Percentiles rank a stretch among this genome's conserved stretches.
These are phyloP conservation scores for Fonsecaea pedrosoi DNA, from an alignment of 2,329 filamentous ascomycete genomes.

Conservation along the genomic window DNA sequence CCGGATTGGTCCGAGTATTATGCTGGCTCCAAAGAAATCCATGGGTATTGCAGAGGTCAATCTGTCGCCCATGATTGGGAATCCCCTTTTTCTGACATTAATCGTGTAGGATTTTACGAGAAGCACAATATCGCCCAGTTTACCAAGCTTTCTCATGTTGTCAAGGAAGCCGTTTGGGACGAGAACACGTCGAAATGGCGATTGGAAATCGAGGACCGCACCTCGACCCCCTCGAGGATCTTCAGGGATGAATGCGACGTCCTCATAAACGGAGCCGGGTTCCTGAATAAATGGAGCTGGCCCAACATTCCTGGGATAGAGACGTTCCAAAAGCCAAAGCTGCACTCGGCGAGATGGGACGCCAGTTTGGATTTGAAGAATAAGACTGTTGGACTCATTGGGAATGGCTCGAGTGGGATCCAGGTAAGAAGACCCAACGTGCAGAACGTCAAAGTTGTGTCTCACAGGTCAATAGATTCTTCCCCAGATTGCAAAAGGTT, in stretches of 20 bases:
- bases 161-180: constrained; percentile 43
- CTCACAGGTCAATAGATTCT: constrained; percentile 65
- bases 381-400: constrained; percentile 52
- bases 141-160: not conserved
- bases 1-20: constrained; percentile 38
- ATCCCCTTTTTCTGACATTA: too few species aligned
- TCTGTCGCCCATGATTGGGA: not conserved
- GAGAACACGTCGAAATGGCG: constrained; percentile 47
- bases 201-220: constrained; percentile 40
- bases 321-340: constrained; percentile 44
- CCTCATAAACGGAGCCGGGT: constrained; percentile 47
- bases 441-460: constrained; percentile 41
- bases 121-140: constrained; percentile 1
- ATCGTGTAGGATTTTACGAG: not conserved
- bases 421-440: constrained; percentile 39
- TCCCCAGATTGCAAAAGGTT: constrained; percentile 13
- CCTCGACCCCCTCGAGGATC: not conserved
- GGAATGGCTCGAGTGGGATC: constrained; percentile 53
- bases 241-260: constrained; percentile 9
- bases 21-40: constrained; percentile 40
- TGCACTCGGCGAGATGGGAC: constrained; percentile 46
- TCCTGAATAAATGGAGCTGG: constrained; percentile 48
- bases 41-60: constrained; percentile 38
- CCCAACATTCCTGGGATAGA: constrained; percentile 46
- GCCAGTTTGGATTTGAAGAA: constrained; percentile 34